phyloP scores from a whole-genome alignment of 495 filamentous ascomycete species.

The Cercophora scortea region DNA sequence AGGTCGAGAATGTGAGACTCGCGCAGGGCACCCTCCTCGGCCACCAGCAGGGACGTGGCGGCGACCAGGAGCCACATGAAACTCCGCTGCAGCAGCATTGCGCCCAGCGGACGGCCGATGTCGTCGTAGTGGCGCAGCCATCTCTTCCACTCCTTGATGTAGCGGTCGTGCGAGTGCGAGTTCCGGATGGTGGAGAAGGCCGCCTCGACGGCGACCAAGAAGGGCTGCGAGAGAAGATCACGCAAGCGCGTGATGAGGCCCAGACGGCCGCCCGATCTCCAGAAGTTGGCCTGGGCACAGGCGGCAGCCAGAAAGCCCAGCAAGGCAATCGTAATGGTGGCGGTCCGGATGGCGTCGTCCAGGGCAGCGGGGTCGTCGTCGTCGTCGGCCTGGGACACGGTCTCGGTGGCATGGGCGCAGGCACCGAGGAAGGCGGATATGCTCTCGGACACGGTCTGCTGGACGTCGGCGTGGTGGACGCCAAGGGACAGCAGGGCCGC shows the following conservation, averaged over 20 bases:
- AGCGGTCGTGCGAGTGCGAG: slow-evolving; percentile 41
- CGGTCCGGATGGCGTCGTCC: slow-evolving; percentile 57
- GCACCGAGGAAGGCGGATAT: slow-evolving; percentile 61
- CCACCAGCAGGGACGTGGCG: slow-evolving; percentile 62
- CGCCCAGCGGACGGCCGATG: slow-evolving; percentile 71
- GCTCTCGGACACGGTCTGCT: slow-evolving; percentile 49
- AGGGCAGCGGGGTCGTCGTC: slow-evolving; percentile 46
- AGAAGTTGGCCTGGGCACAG: slow-evolving; percentile 68
- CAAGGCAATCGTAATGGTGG: slow-evolving; percentile 71
- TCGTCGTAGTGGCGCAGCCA: slow-evolving; percentile 76
- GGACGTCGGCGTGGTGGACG: slow-evolving; percentile 55
- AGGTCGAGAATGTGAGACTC: slow-evolving; percentile 64
- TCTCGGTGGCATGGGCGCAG: slow-evolving; percentile 45
- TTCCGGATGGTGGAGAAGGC: slow-evolving; percentile 79
- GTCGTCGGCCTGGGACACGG: slow-evolving; percentile 30
- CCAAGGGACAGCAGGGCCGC: slow-evolving; percentile 73
- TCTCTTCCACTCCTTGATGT: slow-evolving; percentile 68
- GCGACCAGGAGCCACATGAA: slow-evolving; percentile 80
- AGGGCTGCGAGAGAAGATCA: slow-evolving; percentile 68
- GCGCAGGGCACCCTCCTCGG: slow-evolving; percentile 50
- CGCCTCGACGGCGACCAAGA: slow-evolving; percentile 75
- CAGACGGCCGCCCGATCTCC: slow-evolving; percentile 62
- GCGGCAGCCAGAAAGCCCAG: slow-evolving; percentile 82
- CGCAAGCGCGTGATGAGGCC: slow-evolving; percentile 60
- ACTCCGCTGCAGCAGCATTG: slow-evolving; percentile 82